Conservation (phyloP, 2,329 filamentous ascomycete genomes). For the Chrysosporium keratinophilum region DNA sequence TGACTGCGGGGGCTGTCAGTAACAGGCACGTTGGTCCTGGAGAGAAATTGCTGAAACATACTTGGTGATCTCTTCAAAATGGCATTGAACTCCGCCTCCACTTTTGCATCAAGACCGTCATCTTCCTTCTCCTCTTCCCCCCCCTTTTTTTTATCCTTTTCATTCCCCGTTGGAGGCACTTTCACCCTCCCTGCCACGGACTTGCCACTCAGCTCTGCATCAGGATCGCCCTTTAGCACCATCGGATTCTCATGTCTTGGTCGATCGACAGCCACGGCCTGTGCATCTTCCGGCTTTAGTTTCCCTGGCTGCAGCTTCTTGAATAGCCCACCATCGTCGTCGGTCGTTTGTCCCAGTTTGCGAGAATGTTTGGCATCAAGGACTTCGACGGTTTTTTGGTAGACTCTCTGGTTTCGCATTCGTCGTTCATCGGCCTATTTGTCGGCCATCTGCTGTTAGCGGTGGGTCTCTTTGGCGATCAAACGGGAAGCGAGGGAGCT, state of each 20-base stretch:
- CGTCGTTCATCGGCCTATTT: slow-evolving; percentile 32
- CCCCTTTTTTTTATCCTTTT: slow-evolving; percentile 29
- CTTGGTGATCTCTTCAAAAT: slow-evolving; percentile 79
- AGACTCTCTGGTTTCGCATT: slow-evolving; percentile 41
- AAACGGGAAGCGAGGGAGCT: not conserved
- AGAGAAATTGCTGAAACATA: slow-evolving; percentile 37
- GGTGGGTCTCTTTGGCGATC: not conserved
- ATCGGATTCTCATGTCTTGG: slow-evolving; percentile 42
- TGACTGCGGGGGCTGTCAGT: slow-evolving; percentile 46
- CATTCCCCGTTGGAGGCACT: slow-evolving; percentile 35
- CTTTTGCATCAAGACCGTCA: slow-evolving; percentile 25
- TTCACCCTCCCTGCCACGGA: slow-evolving; percentile 47
- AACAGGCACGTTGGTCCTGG: not conserved
- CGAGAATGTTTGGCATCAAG: slow-evolving; percentile 40
- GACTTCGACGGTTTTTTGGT: slow-evolving; percentile 46
- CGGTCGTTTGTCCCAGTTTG: slow-evolving; percentile 37
- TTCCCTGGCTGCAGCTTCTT: slow-evolving; percentile 59
- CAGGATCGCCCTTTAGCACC: slow-evolving; percentile 20
- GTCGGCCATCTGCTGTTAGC: not conserved
- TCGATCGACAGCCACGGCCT: slow-evolving; percentile 52
- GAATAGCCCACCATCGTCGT: slow-evolving; percentile 49
- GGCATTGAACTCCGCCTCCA: slow-evolving; percentile 59
- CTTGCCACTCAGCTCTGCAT: slow-evolving; percentile 43
- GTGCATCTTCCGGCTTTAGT: slow-evolving; percentile 58
- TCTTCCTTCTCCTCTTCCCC: slow-evolving; percentile 21